Evolutionary conservation across 495 filamentous ascomycete genomes (phyloP).

Genomic region (Neurospora pannonica): DNA sequence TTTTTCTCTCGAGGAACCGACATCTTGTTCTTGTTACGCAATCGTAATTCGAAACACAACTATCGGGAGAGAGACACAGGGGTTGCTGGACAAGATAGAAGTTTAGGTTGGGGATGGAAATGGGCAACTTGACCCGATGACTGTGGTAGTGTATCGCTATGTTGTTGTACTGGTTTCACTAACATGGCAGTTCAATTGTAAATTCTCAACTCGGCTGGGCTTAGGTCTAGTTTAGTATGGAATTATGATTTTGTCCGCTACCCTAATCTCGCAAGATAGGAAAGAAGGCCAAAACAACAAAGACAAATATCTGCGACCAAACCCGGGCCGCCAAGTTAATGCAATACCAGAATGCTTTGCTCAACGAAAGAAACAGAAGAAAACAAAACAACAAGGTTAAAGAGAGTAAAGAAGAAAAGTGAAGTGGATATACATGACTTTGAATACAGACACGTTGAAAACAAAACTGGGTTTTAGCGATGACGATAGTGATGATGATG

Average conservation of each 20-base stretch:
- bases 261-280: background rate
- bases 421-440: background rate
- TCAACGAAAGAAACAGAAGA: background rate
- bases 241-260: background rate
- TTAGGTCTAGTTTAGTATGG: background rate
- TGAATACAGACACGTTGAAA: background rate
- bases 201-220: background rate
- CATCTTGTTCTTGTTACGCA: background rate
- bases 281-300: slow-evolving; percentile 2
- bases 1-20: background rate
- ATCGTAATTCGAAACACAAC: background rate
- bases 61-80: background rate
- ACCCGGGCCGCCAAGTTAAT: slow-evolving; percentile 7
- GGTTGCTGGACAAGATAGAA: background rate
- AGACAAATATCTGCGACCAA: slow-evolving; percentile 6
- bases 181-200: background rate
- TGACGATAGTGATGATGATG: background rate
- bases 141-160: background rate
- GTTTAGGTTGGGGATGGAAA: background rate
- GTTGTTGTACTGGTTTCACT: background rate
- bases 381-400: slow-evolving; percentile 6
- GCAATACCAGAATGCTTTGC: slow-evolving; percentile 11
- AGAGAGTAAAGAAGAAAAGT: slow-evolving; percentile 2
- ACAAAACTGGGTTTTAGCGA: background rate
- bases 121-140: background rate